Conservation (phyloP, 2,329 filamentous ascomycete genomes). For the Amphichorda felina region DNA sequence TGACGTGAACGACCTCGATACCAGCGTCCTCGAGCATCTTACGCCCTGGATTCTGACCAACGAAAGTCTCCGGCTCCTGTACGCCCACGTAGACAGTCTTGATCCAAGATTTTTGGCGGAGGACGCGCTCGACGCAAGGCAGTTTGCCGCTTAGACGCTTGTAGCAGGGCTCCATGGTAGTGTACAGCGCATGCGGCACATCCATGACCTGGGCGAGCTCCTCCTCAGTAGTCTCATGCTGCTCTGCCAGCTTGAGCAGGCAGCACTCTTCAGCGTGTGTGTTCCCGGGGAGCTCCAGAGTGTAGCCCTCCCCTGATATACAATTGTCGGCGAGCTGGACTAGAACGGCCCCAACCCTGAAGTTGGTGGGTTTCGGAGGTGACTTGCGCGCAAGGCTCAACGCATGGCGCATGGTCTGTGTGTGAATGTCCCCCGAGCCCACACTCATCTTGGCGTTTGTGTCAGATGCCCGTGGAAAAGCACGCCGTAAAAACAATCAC, state of each 20-base stretch:
- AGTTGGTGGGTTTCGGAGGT: conserved; percentile 81
- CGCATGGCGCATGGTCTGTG: conserved; percentile 52
- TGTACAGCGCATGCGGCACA: conserved; percentile 52
- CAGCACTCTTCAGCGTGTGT: conserved; percentile 95
- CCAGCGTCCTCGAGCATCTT: conserved; percentile 58
- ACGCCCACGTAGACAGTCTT: conserved; percentile 78
- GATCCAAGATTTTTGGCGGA: conserved; percentile 50
- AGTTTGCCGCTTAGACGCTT: conserved; percentile 62
- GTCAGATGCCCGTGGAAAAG: background rate
- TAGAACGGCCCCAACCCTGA: conserved; percentile 86
- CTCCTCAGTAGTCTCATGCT: conserved; percentile 38
- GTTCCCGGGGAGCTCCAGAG: conserved; percentile 81
- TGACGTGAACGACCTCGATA: conserved; percentile 60
- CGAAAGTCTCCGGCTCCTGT: conserved; percentile 81
- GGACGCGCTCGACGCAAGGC: conserved; percentile 69
- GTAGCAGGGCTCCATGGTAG: conserved; percentile 83
- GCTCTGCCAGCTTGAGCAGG: conserved; percentile 56
- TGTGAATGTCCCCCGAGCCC: conserved; percentile 22
- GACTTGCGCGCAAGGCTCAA: conserved; percentile 68
- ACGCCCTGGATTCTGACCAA: conserved; percentile 68
- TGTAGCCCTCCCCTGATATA: conserved; percentile 75
- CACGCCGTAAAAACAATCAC: background rate
- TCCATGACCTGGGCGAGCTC: conserved; percentile 30
- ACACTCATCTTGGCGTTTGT: background rate
- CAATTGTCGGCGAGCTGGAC: conserved; percentile 43